Percentiles rank a stretch among this genome's conserved stretches.
These are phyloP conservation scores for Malbranchea zuffiana DNA, from an alignment of 2,329 filamentous ascomycete species.

Conservation along the genomic window DNA sequence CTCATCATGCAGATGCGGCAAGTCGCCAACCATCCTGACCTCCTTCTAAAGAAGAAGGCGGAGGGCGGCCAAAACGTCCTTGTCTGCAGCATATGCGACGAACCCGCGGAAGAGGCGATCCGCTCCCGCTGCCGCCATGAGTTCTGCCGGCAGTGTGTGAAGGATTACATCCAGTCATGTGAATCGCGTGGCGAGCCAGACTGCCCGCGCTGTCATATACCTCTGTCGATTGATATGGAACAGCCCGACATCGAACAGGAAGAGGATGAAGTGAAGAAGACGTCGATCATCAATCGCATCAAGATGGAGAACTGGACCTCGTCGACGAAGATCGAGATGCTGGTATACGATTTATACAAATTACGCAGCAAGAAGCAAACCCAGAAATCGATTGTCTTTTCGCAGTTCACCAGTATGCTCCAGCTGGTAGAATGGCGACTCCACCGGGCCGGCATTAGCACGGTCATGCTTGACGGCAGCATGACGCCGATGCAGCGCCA, in stretches of 20 bases:
- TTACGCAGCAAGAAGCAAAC: conserved; percentile 85
- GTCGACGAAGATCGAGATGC: conserved; percentile 93
- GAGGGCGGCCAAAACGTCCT: conserved; percentile 82
- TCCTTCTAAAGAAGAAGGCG: conserved; percentile 78
- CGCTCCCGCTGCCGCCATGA: conserved; percentile 88
- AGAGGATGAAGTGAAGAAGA: conserved; percentile 77
- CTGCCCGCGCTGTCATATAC: conserved; percentile 86
- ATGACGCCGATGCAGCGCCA: conserved; percentile 94
- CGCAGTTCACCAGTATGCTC: conserved; percentile 93
- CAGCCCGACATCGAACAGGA: conserved; percentile 94
- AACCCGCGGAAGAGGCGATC: conserved; percentile 88
- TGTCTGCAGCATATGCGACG: conserved; percentile 91
- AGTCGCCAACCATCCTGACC: conserved; percentile 88
- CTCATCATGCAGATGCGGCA: conserved; percentile 99
- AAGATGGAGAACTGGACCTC: conserved; percentile 99
- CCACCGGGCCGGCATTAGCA: conserved; percentile 91
- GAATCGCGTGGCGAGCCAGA: conserved; percentile 48
- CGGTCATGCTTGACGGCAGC: conserved; percentile 93
- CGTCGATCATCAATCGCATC: conserved; percentile 95
- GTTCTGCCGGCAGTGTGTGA: conserved; percentile 73
- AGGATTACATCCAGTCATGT: conserved; percentile 68
- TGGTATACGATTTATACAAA: conserved; percentile 88
- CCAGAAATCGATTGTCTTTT: conserved; percentile 95
- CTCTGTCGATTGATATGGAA: conserved; percentile 80
- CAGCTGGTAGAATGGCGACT: conserved; percentile 96